Percentiles rank a stretch among this genome's conserved stretches.
Conservation (phyloP, 768 basidiomycete species). For the Pleurotus pulmonarius region DNA sequence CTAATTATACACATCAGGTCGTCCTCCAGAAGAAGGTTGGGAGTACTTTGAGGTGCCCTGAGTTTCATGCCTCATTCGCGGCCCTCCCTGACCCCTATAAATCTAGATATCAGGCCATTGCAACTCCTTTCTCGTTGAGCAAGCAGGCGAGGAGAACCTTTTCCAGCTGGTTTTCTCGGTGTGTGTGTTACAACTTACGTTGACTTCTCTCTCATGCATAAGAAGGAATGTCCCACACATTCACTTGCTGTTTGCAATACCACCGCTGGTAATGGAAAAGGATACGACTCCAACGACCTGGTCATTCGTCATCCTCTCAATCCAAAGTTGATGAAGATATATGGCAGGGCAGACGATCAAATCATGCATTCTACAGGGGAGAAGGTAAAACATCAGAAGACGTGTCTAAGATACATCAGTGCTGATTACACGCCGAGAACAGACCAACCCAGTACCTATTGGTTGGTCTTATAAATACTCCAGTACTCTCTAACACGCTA, state of each 20-base stretch:
- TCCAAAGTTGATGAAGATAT: slow-evolving; percentile 29
- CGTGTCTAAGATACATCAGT: no score
- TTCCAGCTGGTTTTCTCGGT: slow-evolving; percentile 11
- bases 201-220: neutral
- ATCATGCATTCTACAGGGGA: slow-evolving; percentile 39
- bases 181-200: neutral
- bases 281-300: slow-evolving; percentile 37
- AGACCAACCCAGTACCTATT: slow-evolving; percentile 36
- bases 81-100: no score
- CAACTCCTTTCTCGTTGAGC: slow-evolving; percentile 9
- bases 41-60: slow-evolving; percentile 11
- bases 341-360: slow-evolving; percentile 42
- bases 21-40: slow-evolving; percentile 11
- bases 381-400: slow-evolving; percentile 21
- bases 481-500: neutral
- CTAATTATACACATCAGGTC: neutral
- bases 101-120: slow-evolving; percentile 13
- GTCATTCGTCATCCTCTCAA: slow-evolving; percentile 36
- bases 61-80: no score
- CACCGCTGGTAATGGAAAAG: slow-evolving; percentile 21
- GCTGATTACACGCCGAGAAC: neutral
- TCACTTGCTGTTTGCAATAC: slow-evolving; percentile 28
- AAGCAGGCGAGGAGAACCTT: slow-evolving; percentile 8
- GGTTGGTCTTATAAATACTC: slow-evolving; percentile 16
- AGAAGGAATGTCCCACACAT: slow-evolving; percentile 12